A percentile compares a stretch with the other conserved stretches of the same genome.
These are phyloP conservation scores for Nicotiana attenuata DNA, from an alignment of 257 asterid species.

Conservation along the genomic window DNA sequence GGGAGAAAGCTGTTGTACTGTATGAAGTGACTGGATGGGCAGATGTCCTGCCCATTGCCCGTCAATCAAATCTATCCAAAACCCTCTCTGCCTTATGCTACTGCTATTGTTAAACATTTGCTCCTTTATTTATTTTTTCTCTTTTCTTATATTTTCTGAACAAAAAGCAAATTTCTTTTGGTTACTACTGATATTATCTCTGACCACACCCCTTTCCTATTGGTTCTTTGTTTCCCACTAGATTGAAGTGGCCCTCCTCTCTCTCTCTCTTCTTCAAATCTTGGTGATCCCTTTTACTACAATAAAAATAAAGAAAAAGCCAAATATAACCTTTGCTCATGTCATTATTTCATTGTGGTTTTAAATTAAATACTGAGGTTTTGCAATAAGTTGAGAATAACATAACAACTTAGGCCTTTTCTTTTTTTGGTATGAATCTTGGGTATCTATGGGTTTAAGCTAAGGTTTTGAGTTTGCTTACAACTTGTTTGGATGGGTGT, in stretches of 20 bases:
- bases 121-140: not conserved
- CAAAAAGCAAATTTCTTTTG: constrained; percentile 25
- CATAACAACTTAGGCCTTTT: not conserved
- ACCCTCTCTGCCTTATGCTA: constrained; percentile 2
- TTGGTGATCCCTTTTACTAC: not conserved
- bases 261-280: not conserved
- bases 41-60: constrained; percentile 29
- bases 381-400: not conserved
- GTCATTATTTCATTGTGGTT: not conserved
- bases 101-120: not conserved
- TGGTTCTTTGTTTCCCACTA: constrained; percentile 36
- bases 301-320: constrained; percentile 3
- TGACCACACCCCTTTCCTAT: constrained; percentile 35
- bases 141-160: not conserved
- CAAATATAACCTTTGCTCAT: constrained; percentile 8
- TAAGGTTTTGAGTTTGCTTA: not conserved
- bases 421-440: not conserved
- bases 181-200: constrained; percentile 18
- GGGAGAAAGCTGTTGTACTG: constrained; percentile 25
- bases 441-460: constrained; percentile 11
- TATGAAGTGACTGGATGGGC: constrained; percentile 59
- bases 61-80: constrained; percentile 39
- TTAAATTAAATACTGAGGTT: constrained; percentile 3
- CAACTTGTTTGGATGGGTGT: too few species aligned
- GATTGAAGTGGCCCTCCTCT: constrained; percentile 16